Evolutionary conservation across 73 alveolate species (phyloP).

Genomic region (Symbiodinium natans): DNA sequence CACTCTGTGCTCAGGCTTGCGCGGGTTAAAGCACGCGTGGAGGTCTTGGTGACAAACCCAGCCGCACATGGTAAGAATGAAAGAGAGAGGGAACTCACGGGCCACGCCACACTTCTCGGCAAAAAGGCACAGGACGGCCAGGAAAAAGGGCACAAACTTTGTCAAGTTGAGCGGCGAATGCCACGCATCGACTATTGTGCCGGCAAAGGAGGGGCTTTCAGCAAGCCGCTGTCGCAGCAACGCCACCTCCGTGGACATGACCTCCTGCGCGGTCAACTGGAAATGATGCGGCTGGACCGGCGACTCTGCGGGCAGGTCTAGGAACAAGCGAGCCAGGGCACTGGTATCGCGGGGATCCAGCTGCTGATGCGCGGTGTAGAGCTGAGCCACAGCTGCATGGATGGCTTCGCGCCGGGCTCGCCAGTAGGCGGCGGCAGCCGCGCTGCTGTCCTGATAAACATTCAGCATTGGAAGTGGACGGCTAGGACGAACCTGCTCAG

Average conservation of each 20-base stretch:
- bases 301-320: background rate
- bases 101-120: background rate
- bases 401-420: background rate
- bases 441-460: too few species aligned
- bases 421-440: background rate
- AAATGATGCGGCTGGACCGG: background rate
- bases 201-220: background rate
- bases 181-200: background rate
- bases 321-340: background rate
- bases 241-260: background rate
- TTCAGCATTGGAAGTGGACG: too few species aligned
- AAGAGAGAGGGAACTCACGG: background rate
- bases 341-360: background rate
- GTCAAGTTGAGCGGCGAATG: background rate
- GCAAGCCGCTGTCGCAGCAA: background rate
- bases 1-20: conserved; percentile 31
- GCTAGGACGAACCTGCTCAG: too few species aligned
- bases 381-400: background rate
- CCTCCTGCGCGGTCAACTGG: background rate
- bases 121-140: background rate
- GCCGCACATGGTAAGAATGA: background rate
- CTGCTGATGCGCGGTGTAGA: background rate
- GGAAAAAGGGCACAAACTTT: background rate
- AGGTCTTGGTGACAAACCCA: background rate
- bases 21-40: background rate